Base-by-base conservation (phyloP, 768 basidiomycete genomes). In the Artomyces pyxidatus region DNA sequence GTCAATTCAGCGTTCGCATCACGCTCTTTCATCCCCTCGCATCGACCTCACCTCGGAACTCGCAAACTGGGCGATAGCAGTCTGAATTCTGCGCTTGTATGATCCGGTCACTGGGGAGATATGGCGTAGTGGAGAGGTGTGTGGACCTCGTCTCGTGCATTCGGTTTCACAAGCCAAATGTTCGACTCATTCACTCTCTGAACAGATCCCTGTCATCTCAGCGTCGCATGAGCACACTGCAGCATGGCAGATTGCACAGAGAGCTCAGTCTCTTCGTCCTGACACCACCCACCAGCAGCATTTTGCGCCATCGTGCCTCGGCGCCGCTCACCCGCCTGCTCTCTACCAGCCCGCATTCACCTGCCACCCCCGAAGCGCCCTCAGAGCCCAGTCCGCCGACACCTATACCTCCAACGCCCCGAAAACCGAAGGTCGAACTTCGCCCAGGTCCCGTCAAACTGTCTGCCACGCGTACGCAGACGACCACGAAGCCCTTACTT, bases 371-470 rank as follows among this genome's bases (percentile, higher is more conserved):
- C 40, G 56, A 39, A 40, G 55, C 19, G 30, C 47, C 49, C 41
- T 48, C 37, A 59, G 59, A 37, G 47, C 68, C 56, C 50, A 55
- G 58, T 42, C 37, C 52, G 28, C 45, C 47, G 30, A 57, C 60
- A 37, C 59, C 65, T 45, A 46, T 66, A 35, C 54, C 51, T 49
- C 49, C 51, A 46, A 16, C 62, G 4, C 35, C 58, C 47, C 59
- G 62, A 6, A 73, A 69, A 49, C 63, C 61, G 39, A 76, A 79
- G 62, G 65, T 84, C 43, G 80, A 83, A 50, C 68, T 85, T 14
- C 75, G 78, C 21, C 85, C 85, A 1, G 78, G 68, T 2, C 85
- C 85, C 23, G 65, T 83, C 42, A 80, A 78, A 50, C 68, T 66
- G 0, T 58, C 64, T 39, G 48, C 65, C 11, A 54, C 64, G 22